Evolutionary conservation across 768 basidiomycete species (phyloP), one percentile per base, ranked within the genome.

Genomic region (Pisolithus sp.): DNA sequence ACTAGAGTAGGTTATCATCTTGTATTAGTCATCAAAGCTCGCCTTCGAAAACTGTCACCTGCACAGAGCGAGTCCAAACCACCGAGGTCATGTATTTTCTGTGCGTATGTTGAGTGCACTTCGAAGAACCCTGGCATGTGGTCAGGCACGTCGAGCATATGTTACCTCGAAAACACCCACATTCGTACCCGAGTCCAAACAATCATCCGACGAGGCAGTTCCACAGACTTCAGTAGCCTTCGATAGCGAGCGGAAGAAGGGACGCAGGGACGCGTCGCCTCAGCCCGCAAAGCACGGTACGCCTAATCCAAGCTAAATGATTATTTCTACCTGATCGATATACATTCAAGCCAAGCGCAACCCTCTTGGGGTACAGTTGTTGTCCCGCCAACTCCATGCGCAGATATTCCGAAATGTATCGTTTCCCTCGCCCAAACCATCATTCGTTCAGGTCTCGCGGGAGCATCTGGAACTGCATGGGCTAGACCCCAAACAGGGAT

Each of bases 281-380:
- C 53, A 49, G 26, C 5, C 17, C 13, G 43, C 49, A 8, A 43
- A 41, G 24, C 54, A 55, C 21, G 57, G 57, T 57, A n/a, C 24
- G 54, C 20, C 12, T 15, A 21, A 4, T 28, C 31, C 15, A 23
- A n/a, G 5, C 30, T 21, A 15, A 49, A 30, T 37, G 30, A n/a
- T n/a, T n/a, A 7, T 39, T 5, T 13, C 23, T n/a, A 13, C 10
- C n/a, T 31, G 24, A 48, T 30, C 39, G 13, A 49, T 24, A 4
- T 36, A 2, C 2, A 21, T 48, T 8, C 28, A 31, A 17, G 83
- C 76, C 53, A 81, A 83, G 64, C 79, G 91, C 49, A 97, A 96
- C 63, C 81, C 86, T 54, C 75, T 93, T 39, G 94, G 94, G n/a
- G 93, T 97, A 7, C 94, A 98, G 63, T 81, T 96, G 50, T 81